These are phyloP conservation scores for Bipolaris victoriae DNA, from an alignment of 2,329 filamentous ascomycete species.

Conservation along the genomic window DNA sequence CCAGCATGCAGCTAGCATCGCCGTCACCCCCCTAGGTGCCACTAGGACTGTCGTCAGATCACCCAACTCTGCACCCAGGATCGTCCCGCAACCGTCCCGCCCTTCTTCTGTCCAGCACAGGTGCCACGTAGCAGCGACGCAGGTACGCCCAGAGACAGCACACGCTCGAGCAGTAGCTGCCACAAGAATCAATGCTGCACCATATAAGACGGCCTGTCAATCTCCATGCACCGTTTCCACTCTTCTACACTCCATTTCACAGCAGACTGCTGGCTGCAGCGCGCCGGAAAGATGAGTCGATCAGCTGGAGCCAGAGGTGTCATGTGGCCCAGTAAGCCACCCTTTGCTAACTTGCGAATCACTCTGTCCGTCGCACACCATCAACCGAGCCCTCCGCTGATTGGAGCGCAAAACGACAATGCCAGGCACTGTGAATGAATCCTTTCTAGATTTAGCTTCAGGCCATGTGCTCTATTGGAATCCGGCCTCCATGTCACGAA, in stretches of 20 bases:
- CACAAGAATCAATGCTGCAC: slow-evolving; percentile 20
- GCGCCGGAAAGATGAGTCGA: slow-evolving; percentile 41
- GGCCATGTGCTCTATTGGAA: slow-evolving; percentile 46
- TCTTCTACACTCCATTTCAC: slow-evolving; percentile 27
- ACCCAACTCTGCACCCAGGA: slow-evolving; percentile 40
- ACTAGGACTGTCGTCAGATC: slow-evolving; percentile 32
- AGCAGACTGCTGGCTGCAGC: slow-evolving; percentile 31
- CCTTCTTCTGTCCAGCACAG: slow-evolving; percentile 42
- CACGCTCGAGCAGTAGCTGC: slow-evolving; percentile 32
- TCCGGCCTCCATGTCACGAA: slow-evolving; percentile 38
- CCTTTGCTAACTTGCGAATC: slow-evolving; percentile 45
- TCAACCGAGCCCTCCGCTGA: slow-evolving; percentile 32
- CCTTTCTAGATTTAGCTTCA: slow-evolving; percentile 47
- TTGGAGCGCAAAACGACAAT: slow-evolving; percentile 40
- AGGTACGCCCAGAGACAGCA: slow-evolving; percentile 41
- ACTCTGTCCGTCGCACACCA: slow-evolving; percentile 47
- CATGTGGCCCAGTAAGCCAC: slow-evolving; percentile 50
- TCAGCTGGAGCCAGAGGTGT: slow-evolving; percentile 44
- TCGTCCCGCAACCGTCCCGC: slow-evolving; percentile 47
- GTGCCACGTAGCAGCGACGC: slow-evolving; percentile 48
- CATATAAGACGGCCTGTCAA: slow-evolving; percentile 34
- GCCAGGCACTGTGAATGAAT: slow-evolving; percentile 46
- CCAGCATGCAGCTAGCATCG: slow-evolving; percentile 38
- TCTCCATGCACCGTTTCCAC: slow-evolving; percentile 19
- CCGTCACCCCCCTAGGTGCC: slow-evolving; percentile 31